phyloP scores from a whole-genome alignment of 257 asterid species.

The Solanum clarkiae region DNA sequence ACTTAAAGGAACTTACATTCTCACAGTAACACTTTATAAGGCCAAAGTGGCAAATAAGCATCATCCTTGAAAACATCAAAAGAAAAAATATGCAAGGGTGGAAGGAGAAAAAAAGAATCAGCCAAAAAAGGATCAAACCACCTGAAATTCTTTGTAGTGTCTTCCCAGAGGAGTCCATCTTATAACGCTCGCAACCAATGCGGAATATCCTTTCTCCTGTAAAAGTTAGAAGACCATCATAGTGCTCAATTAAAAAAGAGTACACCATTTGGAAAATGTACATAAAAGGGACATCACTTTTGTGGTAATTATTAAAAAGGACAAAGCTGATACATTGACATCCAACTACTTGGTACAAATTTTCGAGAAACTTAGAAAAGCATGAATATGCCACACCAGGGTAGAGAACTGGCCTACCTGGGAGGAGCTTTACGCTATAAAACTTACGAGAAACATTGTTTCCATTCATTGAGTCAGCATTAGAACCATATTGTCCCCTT shows the following conservation, averaged over 20 bases:
- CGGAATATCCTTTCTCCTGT: constrained; percentile 90
- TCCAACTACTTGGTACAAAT: background rate
- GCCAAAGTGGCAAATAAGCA: background rate
- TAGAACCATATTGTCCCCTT: constrained; percentile 39
- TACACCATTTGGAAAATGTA: background rate
- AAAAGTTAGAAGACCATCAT: background rate
- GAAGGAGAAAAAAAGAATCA: background rate
- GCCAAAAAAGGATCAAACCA: constrained; percentile 19
- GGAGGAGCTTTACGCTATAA: constrained; percentile 54
- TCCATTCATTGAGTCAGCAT: constrained; percentile 36
- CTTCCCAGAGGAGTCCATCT: constrained; percentile 80
- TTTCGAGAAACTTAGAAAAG: background rate
- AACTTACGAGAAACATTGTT: constrained; percentile 77
- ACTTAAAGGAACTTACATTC: background rate
- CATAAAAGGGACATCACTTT: background rate
- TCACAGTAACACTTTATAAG: background rate
- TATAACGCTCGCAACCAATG: constrained; percentile 87
- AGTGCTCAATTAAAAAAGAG: background rate
- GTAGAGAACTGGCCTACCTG: constrained; percentile 65
- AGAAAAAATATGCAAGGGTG: background rate
- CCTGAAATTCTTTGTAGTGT: constrained; percentile 80
- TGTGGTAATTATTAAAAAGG: background rate
- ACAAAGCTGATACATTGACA: background rate
- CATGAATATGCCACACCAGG: constrained; percentile 58
- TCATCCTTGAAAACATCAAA: background rate